phyloP scores from a whole-genome alignment of 371 early-diverging fungal species.

The Chytridiales sp. region DNA sequence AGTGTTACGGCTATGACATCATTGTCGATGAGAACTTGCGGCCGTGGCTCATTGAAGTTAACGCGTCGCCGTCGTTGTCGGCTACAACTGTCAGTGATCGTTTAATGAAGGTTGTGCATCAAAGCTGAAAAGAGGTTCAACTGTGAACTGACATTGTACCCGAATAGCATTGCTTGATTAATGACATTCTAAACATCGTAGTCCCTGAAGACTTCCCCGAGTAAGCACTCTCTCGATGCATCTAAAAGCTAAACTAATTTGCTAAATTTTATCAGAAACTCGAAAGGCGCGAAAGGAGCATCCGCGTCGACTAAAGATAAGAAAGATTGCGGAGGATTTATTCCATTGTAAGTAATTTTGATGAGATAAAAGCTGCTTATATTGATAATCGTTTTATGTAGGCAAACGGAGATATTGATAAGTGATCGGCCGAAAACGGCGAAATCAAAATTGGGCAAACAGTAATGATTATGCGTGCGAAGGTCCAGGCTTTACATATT shows the following conservation, averaged over 20 bases:
- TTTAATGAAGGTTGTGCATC: conserved; percentile 37
- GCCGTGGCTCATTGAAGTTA: conserved; percentile 56
- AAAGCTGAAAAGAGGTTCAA: conserved; percentile 1
- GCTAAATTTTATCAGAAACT: background rate
- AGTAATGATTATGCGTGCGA: too few relatives aligned
- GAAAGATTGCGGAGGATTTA: conserved; percentile 29
- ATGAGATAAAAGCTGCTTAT: too few relatives aligned
- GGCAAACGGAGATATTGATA: too few relatives aligned
- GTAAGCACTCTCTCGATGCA: conserved; percentile 18
- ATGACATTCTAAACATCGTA: conserved; percentile 49
- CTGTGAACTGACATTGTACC: background rate
- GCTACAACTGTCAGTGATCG: conserved; percentile 47
- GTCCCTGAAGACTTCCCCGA: conserved; percentile 51
- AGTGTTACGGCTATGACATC: conserved; percentile 56
- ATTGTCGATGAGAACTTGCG: conserved; percentile 47
- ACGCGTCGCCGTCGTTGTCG: conserved; percentile 49
- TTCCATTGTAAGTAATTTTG: conserved; percentile 18
- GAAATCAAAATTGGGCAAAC: too few relatives aligned
- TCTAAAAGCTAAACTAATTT: background rate
- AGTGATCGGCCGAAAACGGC: too few relatives aligned
- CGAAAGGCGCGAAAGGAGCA: conserved; percentile 14
- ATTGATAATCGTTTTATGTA: too few relatives aligned
- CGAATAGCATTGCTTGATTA: conserved; percentile 43
- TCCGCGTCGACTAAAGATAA: conserved; percentile 10
- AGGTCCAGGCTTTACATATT: too few relatives aligned